These are phyloP conservation scores for Protomyces inundatus DNA, from an alignment of 1,139 yeast species.

Conservation along the genomic window DNA sequence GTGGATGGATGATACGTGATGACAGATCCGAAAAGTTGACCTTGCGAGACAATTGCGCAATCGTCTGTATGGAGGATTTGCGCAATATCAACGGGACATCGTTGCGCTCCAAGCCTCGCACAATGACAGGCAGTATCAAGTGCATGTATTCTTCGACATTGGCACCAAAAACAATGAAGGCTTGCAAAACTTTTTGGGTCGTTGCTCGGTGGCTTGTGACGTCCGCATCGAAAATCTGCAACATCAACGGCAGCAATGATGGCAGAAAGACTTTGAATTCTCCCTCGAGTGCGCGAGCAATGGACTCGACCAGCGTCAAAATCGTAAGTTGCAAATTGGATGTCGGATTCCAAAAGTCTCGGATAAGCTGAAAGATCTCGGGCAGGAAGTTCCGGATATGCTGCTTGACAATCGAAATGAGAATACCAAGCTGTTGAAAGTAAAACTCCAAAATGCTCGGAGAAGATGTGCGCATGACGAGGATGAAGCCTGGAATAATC, in stretches of 20 bases:
- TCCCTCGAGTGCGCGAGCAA: constrained; percentile 81
- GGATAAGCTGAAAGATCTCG: constrained; percentile 69
- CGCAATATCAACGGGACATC: constrained; percentile 48
- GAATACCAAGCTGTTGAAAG: constrained; percentile 78
- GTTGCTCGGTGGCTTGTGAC: constrained; percentile 56
- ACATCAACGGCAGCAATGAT: constrained; percentile 64
- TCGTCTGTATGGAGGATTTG: constrained; percentile 72
- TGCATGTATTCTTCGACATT: constrained; percentile 86
- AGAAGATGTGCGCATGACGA: constrained; percentile 80
- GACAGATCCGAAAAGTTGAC: constrained; percentile 83
- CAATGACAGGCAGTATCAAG: constrained; percentile 76
- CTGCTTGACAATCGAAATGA: constrained; percentile 78
- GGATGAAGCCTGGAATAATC: constrained; percentile 79
- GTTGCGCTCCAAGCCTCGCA: constrained; percentile 70
- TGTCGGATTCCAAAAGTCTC: constrained; percentile 56
- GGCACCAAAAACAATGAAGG: constrained; percentile 83
- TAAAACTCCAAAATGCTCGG: constrained; percentile 79
- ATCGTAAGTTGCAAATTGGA: constrained; percentile 71
- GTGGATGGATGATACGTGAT: constrained; percentile 81
- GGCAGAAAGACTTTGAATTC: constrained; percentile 85
- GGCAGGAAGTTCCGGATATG: constrained; percentile 79
- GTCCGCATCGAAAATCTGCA: constrained; percentile 76
- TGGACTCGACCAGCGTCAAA: constrained; percentile 72
- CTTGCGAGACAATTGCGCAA: constrained; percentile 72
- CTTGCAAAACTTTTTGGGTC: constrained; percentile 70